Conservation (phyloP, 208 protist species). For the Acanthamoeba royreba region DNA sequence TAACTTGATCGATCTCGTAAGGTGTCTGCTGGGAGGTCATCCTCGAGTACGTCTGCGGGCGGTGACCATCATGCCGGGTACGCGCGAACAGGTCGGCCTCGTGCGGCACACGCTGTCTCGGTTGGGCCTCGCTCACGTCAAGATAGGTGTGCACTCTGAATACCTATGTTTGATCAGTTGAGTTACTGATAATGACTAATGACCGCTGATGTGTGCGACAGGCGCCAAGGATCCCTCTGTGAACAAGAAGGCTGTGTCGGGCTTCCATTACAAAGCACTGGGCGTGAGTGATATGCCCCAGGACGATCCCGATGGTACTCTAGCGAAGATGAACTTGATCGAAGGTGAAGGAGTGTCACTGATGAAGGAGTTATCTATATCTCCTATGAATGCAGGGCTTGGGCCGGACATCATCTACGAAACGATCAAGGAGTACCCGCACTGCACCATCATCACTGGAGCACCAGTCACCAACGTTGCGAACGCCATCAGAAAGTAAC, state of each 20-base stretch:
- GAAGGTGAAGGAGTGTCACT: too few species aligned
- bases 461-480: background rate
- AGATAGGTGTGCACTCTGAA: too few species aligned
- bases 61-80: background rate
- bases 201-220: background rate
- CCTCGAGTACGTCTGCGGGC: background rate
- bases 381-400: too few species aligned
- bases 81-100: background rate
- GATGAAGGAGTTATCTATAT: too few species aligned
- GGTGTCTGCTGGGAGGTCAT: background rate
- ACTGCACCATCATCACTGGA: background rate
- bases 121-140: background rate
- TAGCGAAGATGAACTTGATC: too few species aligned
- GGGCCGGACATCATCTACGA: background rate
- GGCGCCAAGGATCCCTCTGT: background rate
- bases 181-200: too few species aligned
- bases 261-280: background rate
- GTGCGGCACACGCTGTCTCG: background rate
- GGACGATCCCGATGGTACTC: background rate
- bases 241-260: background rate
- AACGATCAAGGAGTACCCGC: background rate
- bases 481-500: background rate
- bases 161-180: too few species aligned
- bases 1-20: background rate
- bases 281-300: background rate